phyloP scores from a whole-genome alignment of 179 eudicot genomes.

The Sideroxylon spinosum region DNA sequence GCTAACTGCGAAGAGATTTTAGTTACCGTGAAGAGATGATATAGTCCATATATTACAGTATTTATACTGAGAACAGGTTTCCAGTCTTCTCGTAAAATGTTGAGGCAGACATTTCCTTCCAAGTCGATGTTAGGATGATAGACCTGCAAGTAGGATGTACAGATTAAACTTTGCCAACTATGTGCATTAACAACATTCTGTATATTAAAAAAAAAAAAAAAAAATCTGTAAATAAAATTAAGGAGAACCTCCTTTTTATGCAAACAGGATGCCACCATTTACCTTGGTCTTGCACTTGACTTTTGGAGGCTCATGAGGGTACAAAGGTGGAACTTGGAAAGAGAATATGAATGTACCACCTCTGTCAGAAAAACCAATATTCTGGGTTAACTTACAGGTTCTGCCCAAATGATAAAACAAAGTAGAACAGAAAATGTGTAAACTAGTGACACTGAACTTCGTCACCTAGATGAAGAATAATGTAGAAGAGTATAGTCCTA shows the following conservation, averaged over 20 bases:
- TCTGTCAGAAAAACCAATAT: conserved; percentile 29
- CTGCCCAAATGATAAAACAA: not conserved
- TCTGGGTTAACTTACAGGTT: not conserved
- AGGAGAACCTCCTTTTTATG: not conserved
- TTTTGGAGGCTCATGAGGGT: conserved; percentile 88
- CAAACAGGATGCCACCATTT: not conserved
- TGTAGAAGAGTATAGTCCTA: not conserved
- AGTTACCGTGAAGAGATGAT: conserved; percentile 87
- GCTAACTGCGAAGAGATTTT: not conserved
- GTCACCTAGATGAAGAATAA: not conserved
- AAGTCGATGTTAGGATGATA: conserved; percentile 98
- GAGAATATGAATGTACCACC: conserved; percentile 65
- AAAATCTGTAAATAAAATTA: not conserved
- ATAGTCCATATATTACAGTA: conserved; percentile 88
- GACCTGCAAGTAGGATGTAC: conserved; percentile 40
- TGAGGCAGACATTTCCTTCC: conserved; percentile 97
- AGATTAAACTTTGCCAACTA: not conserved
- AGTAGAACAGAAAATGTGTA: not conserved
- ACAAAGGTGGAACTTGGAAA: conserved; percentile 63
- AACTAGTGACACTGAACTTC: not conserved
- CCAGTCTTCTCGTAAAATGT: conserved; percentile 98
- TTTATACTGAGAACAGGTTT: conserved; percentile 93
- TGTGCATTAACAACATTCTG: not conserved
- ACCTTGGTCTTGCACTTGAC: conserved; percentile 93
- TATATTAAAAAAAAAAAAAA: too few relatives aligned